A percentile compares a stretch with the other conserved stretches of the same genome.
phyloP scores from a whole-genome alignment of 495 filamentous ascomycete genomes.

The Paragyromitra xinjiangensis region DNA sequence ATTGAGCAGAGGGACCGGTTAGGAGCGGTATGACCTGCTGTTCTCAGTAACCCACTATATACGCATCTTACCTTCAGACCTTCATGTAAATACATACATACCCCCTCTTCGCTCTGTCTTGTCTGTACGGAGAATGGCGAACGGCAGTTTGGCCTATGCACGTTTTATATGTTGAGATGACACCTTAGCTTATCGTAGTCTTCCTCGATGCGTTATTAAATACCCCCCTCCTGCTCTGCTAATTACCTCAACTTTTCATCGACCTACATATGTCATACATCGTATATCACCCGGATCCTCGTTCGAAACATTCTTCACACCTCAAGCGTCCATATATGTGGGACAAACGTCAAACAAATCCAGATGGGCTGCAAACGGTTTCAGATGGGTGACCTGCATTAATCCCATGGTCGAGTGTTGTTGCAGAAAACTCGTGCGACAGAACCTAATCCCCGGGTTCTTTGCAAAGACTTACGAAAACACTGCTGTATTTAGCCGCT shows the following conservation, averaged over 20 bases:
- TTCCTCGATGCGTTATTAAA: constrained; percentile 32
- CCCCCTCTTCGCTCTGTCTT: neutral
- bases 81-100: neutral
- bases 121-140: neutral
- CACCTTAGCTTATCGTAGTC: constrained; percentile 5
- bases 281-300: constrained; percentile 13
- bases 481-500: constrained; percentile 22
- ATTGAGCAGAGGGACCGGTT: constrained; percentile 15
- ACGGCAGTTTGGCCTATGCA: neutral
- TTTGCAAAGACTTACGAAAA: constrained; percentile 3
- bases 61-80: neutral
- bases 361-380: constrained; percentile 23
- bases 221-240: neutral
- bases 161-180: neutral
- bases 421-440: constrained; percentile 42
- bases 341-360: constrained; percentile 28
- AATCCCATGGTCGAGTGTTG: constrained; percentile 33
- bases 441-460: constrained; percentile 37
- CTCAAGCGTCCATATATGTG: constrained; percentile 19
- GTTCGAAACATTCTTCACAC: constrained; percentile 11
- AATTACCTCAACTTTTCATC: constrained; percentile 21
- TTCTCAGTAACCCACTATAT: constrained; percentile 6
- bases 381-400: constrained; percentile 39
- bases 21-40: constrained; percentile 38
- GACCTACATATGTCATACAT: constrained; percentile 14